Evolutionary conservation across 768 basidiomycete genomes (phyloP).

Genomic region (Termitomyces sp.): DNA sequence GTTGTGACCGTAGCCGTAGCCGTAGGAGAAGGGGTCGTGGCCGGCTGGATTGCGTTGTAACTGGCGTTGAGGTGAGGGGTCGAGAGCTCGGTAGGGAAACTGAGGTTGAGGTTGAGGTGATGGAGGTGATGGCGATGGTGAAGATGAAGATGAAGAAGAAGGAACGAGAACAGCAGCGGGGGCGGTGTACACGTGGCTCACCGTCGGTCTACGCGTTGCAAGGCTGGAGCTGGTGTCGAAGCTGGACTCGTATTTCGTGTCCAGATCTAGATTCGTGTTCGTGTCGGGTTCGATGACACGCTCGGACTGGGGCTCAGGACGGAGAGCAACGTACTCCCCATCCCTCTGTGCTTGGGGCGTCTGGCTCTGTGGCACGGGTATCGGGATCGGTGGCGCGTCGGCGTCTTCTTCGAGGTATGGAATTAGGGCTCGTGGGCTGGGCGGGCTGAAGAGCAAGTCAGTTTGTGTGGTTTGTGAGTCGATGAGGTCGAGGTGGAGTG

Average conservation of each 20-base stretch:
- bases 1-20: background rate
- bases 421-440: background rate
- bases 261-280: too few species aligned
- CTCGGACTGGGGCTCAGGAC: background rate
- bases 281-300: too few species aligned
- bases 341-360: conserved; percentile 1
- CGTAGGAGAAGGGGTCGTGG: background rate
- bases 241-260: background rate
- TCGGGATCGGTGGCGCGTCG: conserved; percentile 7
- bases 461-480: too few species aligned
- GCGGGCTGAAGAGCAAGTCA: background rate
- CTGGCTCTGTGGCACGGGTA: conserved; percentile 10
- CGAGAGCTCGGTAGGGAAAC: background rate
- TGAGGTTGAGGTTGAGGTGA: background rate
- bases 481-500: too few species aligned
- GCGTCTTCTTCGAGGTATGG: background rate
- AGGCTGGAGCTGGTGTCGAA: background rate
- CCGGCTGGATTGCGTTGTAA: too few species aligned
- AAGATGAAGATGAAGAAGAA: too few species aligned
- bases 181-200: background rate
- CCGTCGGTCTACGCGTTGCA: background rate
- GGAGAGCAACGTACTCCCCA: background rate
- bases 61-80: too few species aligned
- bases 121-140: too few species aligned
- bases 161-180: too few species aligned